Evolutionary conservation across 78 protist genomes (phyloP), one percentile per base, ranked within the genome.

Genomic region (Planoprotostelium fungivorum): DNA sequence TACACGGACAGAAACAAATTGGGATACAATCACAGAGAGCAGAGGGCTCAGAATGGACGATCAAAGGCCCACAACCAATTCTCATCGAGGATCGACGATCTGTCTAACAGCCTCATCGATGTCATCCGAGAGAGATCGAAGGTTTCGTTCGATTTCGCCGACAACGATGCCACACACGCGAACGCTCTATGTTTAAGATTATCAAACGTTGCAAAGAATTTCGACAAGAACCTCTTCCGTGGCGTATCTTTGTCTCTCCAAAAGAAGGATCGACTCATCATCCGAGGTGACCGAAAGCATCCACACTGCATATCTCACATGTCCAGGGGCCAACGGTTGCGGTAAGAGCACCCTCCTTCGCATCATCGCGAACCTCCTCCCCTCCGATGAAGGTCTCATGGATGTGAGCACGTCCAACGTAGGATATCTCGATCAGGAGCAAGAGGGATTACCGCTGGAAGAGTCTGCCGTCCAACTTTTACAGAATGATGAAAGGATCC

Each of bases 341-440:
- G 96, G 96, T 36, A 95, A 95, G 86, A 84, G 92, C 84, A 87
- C 94, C 1, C 89, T 95, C n/a, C 88, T 95, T 88, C 86, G 85
- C 31, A 85, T 92, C 85, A 38, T 95, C n/a, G 92, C 95, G n/a
- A 87, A 86, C 1, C 89, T 84, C 37, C 94, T 91, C 38, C 86
- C 91, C 1, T 94, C 91, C 31, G 38, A 84, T 83, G 95, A 93
- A 29, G 95, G 95, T 5, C 73, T 51, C 31, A 51, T 51, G 5
- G 92, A 94, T 39, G 96, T 91, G 34, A 51, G 87, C 35, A 29
- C 28, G 23, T 35, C 90, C n/a, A 90, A 90, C 38, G 94, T 90
- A 29, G 96, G 96, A 5, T 94, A 86, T 38, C 63, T 94, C 29
- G 90, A 89, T 25, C 96, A 94, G 86, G 96, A 94, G 38, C 96